Conservation (phyloP, 768 basidiomycete genomes). For the Tulasnella sp. region DNA sequence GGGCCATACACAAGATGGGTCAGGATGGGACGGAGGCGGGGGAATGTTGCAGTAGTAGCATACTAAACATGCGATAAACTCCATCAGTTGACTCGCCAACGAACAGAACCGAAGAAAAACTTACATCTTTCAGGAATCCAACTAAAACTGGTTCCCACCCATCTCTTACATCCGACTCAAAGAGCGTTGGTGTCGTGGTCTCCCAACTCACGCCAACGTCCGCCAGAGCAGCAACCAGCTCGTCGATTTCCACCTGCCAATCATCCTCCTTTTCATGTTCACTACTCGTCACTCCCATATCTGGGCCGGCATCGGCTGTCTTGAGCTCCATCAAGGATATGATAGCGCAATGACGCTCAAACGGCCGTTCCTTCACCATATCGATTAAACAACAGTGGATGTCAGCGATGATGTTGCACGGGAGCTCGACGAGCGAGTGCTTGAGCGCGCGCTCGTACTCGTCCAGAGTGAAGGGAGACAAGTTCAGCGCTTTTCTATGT, state of each 20-base stretch:
- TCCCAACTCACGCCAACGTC: conserved; percentile 85
- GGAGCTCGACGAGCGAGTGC: conserved; percentile 56
- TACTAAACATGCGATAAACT: conserved; percentile 38
- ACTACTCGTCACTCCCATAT: conserved; percentile 30
- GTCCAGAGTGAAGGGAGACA: conserved; percentile 85
- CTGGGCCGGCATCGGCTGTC: conserved; percentile 16
- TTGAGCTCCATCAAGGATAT: conserved; percentile 43
- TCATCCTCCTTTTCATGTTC: conserved; percentile 31
- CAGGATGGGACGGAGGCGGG: conserved; percentile 57
- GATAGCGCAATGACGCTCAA: conserved; percentile 63
- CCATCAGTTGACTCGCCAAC: background rate
- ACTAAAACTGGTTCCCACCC: conserved; percentile 90
- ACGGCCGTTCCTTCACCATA: conserved; percentile 72
- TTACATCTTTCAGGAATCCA: conserved; percentile 80
- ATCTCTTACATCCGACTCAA: conserved; percentile 60
- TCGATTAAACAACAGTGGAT: conserved; percentile 84
- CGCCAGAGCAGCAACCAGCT: conserved; percentile 57
- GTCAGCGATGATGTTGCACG: conserved; percentile 73
- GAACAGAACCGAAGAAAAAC: conserved; percentile 25
- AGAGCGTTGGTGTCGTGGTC: conserved; percentile 46
- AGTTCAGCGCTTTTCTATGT: conserved; percentile 67
- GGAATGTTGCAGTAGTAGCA: conserved; percentile 61
- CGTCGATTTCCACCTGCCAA: conserved; percentile 34
- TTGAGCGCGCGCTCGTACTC: conserved; percentile 83
- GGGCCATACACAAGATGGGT: conserved; percentile 65